These are phyloP conservation scores for Phialemoniopsis sp. DNA, from an alignment of 2,329 filamentous ascomycete species.

Conservation along the genomic window DNA sequence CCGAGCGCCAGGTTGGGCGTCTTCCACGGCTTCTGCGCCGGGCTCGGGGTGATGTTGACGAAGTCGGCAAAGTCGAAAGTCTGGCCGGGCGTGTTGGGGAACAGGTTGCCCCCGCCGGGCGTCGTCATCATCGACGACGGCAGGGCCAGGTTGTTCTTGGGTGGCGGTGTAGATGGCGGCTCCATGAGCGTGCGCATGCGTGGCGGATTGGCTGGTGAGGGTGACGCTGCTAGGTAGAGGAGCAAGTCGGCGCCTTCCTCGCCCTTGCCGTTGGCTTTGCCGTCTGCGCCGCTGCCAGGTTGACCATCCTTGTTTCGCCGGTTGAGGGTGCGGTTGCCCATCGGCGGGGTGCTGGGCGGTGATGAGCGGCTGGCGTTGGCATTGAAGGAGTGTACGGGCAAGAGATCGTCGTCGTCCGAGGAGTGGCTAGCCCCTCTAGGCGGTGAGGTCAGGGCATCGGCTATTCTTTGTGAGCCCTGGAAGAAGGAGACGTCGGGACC, in stretches of 20 bases:
- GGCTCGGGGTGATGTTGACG: conserved; percentile 94
- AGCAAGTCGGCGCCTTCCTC: conserved; percentile 80
- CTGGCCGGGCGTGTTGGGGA: conserved; percentile 76
- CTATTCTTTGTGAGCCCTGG: conserved; percentile 64
- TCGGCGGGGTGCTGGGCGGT: conserved; percentile 78
- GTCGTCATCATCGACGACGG: conserved; percentile 90
- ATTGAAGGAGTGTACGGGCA: conserved; percentile 73
- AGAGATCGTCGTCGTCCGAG: conserved; percentile 79
- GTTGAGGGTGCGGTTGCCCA: conserved; percentile 48
- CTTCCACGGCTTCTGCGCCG: conserved; percentile 85
- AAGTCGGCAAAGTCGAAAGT: conserved; percentile 93
- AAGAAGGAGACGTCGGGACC: conserved; percentile 77
- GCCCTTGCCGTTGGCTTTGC: conserved; percentile 52
- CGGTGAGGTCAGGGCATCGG: conserved; percentile 53
- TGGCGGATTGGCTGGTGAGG: conserved; percentile 69
- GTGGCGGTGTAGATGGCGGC: conserved; percentile 72
- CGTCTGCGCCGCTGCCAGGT: conserved; percentile 36
- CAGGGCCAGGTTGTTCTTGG: conserved; percentile 60
- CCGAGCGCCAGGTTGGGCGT: conserved; percentile 59
- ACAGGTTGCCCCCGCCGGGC: conserved; percentile 65
- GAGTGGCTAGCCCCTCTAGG: conserved; percentile 59
- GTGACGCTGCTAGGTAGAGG: conserved; percentile 85
- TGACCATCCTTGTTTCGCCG: conserved; percentile 44
- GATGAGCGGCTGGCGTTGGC: conserved; percentile 59
- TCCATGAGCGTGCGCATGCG: conserved; percentile 54